Evolutionary conservation across 192 early-diverging fungal species (phyloP).

Genomic region (Backusella luteola): DNA sequence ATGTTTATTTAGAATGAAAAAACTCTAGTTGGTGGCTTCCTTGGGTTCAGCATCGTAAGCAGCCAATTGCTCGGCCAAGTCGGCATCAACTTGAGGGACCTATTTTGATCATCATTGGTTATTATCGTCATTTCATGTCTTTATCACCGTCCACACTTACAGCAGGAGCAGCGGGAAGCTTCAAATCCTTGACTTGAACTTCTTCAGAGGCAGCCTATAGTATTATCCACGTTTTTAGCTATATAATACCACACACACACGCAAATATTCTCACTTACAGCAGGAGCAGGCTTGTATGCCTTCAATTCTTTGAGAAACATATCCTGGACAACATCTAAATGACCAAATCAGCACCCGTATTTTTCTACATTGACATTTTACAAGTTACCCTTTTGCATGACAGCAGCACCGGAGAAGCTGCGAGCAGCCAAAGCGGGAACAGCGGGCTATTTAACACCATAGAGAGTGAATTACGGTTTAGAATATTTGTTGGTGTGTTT

Average conservation of each 20-base stretch:
- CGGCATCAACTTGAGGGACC: conserved; percentile 29
- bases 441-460: conserved; percentile 14
- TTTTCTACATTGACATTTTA: background rate
- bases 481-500: background rate
- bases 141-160: background rate
- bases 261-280: conserved; percentile 27
- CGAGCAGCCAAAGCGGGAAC: conserved; percentile 51
- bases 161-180: conserved; percentile 31
- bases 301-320: conserved; percentile 54
- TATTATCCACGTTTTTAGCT: background rate
- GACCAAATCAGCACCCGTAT: background rate
- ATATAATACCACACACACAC: background rate
- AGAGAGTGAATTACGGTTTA: background rate
- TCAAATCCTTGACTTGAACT: conserved; percentile 25
- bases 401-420: conserved; percentile 46
- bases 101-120: background rate
- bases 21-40: conserved; percentile 14
- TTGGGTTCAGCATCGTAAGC: conserved; percentile 32
- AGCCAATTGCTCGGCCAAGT: conserved; percentile 32
- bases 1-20: background rate
- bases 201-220: conserved; percentile 18
- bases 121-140: background rate
- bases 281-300: conserved; percentile 51
- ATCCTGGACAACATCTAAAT: conserved; percentile 50
- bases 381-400: conserved; percentile 48